Conservation (phyloP, 2,329 filamentous ascomycete genomes). For the Sporothrix pseudoabietina region DNA sequence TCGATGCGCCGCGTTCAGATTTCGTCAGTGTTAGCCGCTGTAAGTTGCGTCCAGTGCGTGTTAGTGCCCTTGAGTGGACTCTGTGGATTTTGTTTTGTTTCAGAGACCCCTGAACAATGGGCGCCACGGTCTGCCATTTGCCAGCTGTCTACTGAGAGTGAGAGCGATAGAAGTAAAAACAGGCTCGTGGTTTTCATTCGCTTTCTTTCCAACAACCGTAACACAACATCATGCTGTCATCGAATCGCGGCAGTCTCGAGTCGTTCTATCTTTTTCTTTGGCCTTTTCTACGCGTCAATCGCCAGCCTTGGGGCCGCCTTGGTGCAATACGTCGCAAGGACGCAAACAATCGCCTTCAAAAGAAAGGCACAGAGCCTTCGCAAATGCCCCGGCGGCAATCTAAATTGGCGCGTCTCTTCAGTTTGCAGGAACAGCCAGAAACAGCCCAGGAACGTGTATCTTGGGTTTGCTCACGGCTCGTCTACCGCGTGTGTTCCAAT, state of each 20-base stretch:
- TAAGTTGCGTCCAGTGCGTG: not conserved
- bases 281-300: not conserved
- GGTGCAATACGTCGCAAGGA: not conserved
- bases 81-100: conserved; percentile 13
- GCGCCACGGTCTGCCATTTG: conserved; percentile 22
- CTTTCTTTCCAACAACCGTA: not conserved
- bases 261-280: not conserved
- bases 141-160: not conserved
- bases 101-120: not conserved
- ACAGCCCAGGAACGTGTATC: conserved; percentile 7
- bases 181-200: not conserved
- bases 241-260: not conserved
- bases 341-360: not conserved
- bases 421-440: conserved; percentile 7
- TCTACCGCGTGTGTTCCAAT: conserved; percentile 10
- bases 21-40: conserved; percentile 8
- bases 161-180: not conserved
- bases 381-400: conserved; percentile 8
- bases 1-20: not conserved
- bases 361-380: not conserved
- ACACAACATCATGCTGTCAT: not conserved
- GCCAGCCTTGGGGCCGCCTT: not conserved
- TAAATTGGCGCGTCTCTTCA: conserved; percentile 14
- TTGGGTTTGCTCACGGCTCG: not conserved
- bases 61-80: not conserved